Evolutionary conservation across 306 rosid species (phyloP).

Genomic region (Gynostemma pentaphyllum): DNA sequence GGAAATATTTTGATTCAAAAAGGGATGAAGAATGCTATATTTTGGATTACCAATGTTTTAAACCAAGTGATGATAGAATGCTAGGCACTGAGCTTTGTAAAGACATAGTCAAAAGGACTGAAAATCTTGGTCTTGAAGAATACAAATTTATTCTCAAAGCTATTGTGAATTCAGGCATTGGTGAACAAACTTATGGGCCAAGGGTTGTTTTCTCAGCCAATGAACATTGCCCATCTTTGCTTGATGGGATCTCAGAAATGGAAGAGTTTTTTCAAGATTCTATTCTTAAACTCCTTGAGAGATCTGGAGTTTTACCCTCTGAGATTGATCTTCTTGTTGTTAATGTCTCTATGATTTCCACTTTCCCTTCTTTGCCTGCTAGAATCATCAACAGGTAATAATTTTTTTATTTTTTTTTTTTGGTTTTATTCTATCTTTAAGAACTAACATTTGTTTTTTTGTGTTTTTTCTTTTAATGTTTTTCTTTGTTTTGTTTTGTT

Average conservation of each 20-base stretch:
- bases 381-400: conserved; percentile 35
- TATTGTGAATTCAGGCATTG: conserved; percentile 80
- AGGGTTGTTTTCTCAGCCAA: conserved; percentile 42
- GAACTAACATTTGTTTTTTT: too few species aligned
- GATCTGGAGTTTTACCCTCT: conserved; percentile 39
- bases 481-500: too few species aligned
- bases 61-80: conserved; percentile 61
- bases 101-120: conserved; percentile 32
- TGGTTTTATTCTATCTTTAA: too few species aligned
- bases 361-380: conserved; percentile 49
- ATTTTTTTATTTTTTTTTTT: too few species aligned
- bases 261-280: conserved; percentile 67
- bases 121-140: conserved; percentile 46
- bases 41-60: conserved; percentile 56
- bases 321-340: conserved; percentile 73
- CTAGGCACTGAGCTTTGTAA: conserved; percentile 50
- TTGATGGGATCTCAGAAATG: conserved; percentile 40
- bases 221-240: conserved; percentile 35
- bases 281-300: conserved; percentile 35
- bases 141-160: conserved; percentile 77
- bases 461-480: too few species aligned
- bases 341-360: conserved; percentile 54
- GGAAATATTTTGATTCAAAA: conserved; percentile 37
- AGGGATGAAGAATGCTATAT: conserved; percentile 61
- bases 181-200: conserved; percentile 85